phyloP scores from a whole-genome alignment of 371 early-diverging fungal genomes.

The Ordospora colligata region DNA sequence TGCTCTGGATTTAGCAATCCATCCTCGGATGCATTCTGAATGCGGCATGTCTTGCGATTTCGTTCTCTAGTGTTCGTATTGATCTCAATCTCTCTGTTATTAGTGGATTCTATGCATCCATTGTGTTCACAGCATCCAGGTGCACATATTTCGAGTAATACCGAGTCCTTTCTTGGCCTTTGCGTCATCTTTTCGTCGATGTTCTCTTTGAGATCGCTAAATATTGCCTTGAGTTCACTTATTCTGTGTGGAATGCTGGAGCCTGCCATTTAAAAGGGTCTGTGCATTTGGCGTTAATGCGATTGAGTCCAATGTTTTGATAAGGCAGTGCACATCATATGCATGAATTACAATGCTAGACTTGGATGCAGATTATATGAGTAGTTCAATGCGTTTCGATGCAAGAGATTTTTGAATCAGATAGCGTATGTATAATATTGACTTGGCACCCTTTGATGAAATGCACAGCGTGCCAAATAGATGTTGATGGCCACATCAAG shows the following conservation, averaged over 20 bases:
- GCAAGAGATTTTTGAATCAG: not conserved
- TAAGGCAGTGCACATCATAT: too few relatives aligned
- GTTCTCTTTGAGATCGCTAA: conserved; percentile 1
- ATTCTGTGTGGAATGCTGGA: not conserved
- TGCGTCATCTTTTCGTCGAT: not conserved
- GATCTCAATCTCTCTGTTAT: not conserved
- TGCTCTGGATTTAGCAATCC: not conserved
- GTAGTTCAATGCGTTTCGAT: not conserved
- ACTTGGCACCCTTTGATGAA: conserved; percentile 11
- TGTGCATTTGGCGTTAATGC: too few relatives aligned
- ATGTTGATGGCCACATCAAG: conserved; percentile 3
- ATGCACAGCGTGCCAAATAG: conserved; percentile 37
- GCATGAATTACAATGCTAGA: not conserved
- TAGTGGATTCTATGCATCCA: not conserved
- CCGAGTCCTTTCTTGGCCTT: not conserved
- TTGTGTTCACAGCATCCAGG: conserved; percentile 2
- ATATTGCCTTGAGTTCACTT: not conserved
- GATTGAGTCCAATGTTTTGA: too few relatives aligned
- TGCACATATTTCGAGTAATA: not conserved
- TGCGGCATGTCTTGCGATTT: too few relatives aligned
- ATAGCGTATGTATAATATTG: not conserved
- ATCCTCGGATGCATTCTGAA: not conserved
- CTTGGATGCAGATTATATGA: not conserved
- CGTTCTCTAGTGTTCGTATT: not conserved
- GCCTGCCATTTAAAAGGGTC: not conserved